Evolutionary conservation across 2,329 filamentous ascomycete genomes (phyloP), one percentile per base, ranked within the genome.

Genomic region (Cordyceps sp.): DNA sequence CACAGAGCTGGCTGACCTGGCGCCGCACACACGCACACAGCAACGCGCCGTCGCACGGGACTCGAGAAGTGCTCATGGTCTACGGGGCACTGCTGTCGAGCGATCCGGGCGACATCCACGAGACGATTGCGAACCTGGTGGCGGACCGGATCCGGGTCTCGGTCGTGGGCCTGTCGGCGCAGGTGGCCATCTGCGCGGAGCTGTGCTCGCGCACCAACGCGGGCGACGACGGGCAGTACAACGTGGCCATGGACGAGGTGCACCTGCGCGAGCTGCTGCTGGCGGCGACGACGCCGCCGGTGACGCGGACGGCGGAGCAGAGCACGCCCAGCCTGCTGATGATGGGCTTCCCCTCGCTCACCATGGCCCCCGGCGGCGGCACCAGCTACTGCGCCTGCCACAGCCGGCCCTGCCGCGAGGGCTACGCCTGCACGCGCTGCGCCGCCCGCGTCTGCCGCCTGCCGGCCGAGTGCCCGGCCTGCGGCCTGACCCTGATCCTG

Each of bases 271-370:
- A 96, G 45, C 66, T 96, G n/a, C 67, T 96, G 37, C 77, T 96
- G 51, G 76, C 75, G 14, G 73, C 80, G 30, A 96, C 90, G 1
- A 94, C 84, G 3, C 90, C 90, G 1, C 90, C 88, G 0, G 78
- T 85, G 14, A 82, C 85, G 10, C 73, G 81, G 33, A 71, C 75
- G 3, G 55, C 58, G 26, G 66, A 69, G 40, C 64, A 69, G 44
- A 65, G 61, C 37, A 64, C 64, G 8, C 66, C 72, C 2, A 74
- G 69, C 33, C 62, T 98, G 26, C 69, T 98, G 18, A 92, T 93
- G 81, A 98, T 98, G 88, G 90, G 90, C 5, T 98, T 98, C 47
- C 90, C 90, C 0, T 92, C 83, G 6, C 72, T 86, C 24, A 80
- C 79, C 3, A 72, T 90, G 12, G 81, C 83, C 33, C 65, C 73